These are phyloP conservation scores for Fusarium sp. DNA, from an alignment of 2,329 filamentous ascomycete genomes.

Conservation along the genomic window DNA sequence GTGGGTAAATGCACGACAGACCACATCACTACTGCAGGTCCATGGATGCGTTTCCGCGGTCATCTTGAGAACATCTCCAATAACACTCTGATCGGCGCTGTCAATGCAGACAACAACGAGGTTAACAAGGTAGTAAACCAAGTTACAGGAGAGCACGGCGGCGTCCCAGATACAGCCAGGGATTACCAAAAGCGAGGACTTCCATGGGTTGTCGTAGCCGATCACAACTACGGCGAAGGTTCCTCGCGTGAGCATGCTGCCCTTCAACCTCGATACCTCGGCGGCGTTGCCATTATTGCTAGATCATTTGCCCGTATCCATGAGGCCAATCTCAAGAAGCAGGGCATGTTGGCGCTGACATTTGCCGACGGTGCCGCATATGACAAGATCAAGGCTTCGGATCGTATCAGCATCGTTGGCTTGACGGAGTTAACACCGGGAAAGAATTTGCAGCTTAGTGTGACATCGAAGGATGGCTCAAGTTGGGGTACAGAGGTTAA, in stretches of 20 bases:
- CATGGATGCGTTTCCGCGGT: slow-evolving; percentile 56
- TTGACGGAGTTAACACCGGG: slow-evolving; percentile 15
- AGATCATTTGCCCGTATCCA: slow-evolving; percentile 94
- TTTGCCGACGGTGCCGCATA: slow-evolving; percentile 93
- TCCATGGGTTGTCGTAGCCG: slow-evolving; percentile 90
- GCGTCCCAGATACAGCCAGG: slow-evolving; percentile 13
- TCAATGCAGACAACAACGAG: slow-evolving; percentile 77
- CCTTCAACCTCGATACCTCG: slow-evolving; percentile 88
- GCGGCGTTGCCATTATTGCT: slow-evolving; percentile 84
- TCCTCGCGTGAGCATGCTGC: slow-evolving; percentile 92
- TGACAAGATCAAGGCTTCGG: slow-evolving; percentile 70
- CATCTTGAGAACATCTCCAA: slow-evolving; percentile 50
- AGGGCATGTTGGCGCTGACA: slow-evolving; percentile 93
- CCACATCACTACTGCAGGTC: slow-evolving; percentile 56
- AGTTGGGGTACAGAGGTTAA: slow-evolving; percentile 22
- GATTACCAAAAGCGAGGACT: slow-evolving; percentile 14
- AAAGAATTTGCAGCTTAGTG: not conserved
- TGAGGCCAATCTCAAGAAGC: slow-evolving; percentile 97
- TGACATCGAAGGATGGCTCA: slow-evolving; percentile 10
- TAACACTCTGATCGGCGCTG: slow-evolving; percentile 82
- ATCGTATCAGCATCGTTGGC: slow-evolving; percentile 26
- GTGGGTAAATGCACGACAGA: slow-evolving; percentile 57
- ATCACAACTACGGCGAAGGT: slow-evolving; percentile 98
- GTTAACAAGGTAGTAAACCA: slow-evolving; percentile 71
- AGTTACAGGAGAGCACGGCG: not conserved